Percentiles rank a stretch among this genome's conserved stretches.
These are phyloP conservation scores for Penicillium decumbens DNA, from an alignment of 2,329 filamentous ascomycete species.

Conservation along the genomic window DNA sequence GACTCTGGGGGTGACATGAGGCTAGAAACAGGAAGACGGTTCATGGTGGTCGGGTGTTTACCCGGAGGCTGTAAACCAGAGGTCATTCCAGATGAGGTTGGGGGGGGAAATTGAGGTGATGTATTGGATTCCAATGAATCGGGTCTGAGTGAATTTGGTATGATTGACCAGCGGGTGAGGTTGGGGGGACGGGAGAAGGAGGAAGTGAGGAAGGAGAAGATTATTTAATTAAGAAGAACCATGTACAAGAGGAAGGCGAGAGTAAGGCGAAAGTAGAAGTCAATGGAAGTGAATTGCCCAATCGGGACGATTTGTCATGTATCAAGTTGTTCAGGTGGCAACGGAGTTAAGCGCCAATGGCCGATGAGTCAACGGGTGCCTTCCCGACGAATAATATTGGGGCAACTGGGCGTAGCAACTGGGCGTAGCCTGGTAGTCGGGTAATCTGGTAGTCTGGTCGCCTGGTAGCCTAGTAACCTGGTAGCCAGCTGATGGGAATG, in stretches of 20 bases:
- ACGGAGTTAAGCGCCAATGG: slow-evolving; percentile 20
- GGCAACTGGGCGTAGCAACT: neutral
- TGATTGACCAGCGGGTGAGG: neutral
- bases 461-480: too few species aligned
- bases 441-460: neutral
- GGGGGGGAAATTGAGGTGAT: neutral
- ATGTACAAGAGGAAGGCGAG: slow-evolving; percentile 2
- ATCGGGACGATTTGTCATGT: slow-evolving; percentile 22
- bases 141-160: neutral
- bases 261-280: slow-evolving; percentile 11
- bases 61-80: slow-evolving; percentile 22
- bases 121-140: neutral
- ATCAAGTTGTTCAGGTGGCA: slow-evolving; percentile 15
- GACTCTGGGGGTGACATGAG: slow-evolving; percentile 46
- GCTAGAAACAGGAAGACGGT: slow-evolving; percentile 42
- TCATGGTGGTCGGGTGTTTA: slow-evolving; percentile 35
- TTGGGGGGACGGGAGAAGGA: neutral
- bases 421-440: neutral
- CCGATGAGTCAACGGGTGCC: slow-evolving; percentile 15
- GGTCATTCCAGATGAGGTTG: slow-evolving; percentile 24
- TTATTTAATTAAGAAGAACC: neutral
- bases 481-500: neutral
- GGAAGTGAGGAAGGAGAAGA: neutral
- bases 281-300: slow-evolving; percentile 20
- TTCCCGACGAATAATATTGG: neutral